These are phyloP conservation scores for Vitis hybrid DNA, from an alignment of 177 flowering plant species.

Conservation along the genomic window DNA sequence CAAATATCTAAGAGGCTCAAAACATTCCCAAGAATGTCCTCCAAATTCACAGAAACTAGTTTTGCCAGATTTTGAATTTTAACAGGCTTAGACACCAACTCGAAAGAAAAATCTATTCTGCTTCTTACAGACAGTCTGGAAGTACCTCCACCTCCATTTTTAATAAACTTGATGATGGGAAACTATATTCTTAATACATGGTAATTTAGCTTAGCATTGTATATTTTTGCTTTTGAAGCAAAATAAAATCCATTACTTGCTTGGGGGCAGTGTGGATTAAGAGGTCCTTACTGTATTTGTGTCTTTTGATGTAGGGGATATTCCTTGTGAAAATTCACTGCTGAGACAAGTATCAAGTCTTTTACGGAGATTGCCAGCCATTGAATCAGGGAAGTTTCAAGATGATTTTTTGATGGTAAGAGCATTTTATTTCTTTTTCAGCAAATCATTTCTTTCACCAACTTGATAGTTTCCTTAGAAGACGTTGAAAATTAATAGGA, in stretches of 20 bases:
- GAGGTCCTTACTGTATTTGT: not conserved
- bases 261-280: not conserved
- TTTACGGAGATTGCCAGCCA: slow-evolving; percentile 81
- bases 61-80: too few relatives aligned
- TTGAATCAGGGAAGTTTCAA: slow-evolving; percentile 88
- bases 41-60: not conserved
- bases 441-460: not conserved
- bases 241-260: too few relatives aligned
- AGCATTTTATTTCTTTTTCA: not conserved
- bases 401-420: slow-evolving; percentile 97
- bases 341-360: slow-evolving; percentile 94
- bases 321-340: slow-evolving; percentile 79
- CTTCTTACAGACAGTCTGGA: too few relatives aligned
- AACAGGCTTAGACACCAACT: not conserved
- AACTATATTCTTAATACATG: not conserved
- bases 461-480: not conserved
- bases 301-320: slow-evolving; percentile 55
- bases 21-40: not conserved
- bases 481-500: not conserved
- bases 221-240: too few relatives aligned
- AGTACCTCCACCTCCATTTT: not conserved
- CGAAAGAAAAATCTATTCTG: not conserved
- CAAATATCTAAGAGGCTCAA: not conserved
- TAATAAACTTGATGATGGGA: not conserved
- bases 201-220: too few relatives aligned